Conservation (phyloP, 768 basidiomycete genomes). For the Phanerodontia chrysosporium region DNA sequence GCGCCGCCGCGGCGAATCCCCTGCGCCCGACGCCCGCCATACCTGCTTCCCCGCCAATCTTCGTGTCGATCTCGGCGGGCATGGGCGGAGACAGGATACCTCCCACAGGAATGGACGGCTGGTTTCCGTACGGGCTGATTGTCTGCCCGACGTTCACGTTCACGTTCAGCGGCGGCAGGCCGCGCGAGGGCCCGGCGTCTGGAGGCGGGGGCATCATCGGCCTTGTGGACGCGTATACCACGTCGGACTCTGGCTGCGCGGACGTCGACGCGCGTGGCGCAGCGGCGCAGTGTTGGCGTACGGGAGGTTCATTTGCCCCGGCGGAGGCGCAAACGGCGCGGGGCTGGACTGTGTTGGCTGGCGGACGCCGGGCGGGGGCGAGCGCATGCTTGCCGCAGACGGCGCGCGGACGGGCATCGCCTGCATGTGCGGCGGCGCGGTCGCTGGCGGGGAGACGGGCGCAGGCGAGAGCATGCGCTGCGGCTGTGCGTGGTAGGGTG, state of each 20-base stretch:
- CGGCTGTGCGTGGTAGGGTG: conserved; percentile 4
- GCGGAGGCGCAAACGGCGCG: conserved; percentile 7
- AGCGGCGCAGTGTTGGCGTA: background rate
- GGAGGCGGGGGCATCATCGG: background rate
- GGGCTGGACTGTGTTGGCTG: conserved; percentile 17
- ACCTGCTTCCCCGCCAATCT: conserved; percentile 69
- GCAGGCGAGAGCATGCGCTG: background rate
- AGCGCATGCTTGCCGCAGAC: conserved; percentile 22
- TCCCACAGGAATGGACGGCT: conserved; percentile 2
- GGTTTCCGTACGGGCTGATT: background rate
- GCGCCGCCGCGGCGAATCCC: conserved; percentile 74
- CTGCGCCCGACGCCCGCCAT: conserved; percentile 91
- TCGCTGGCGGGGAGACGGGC: background rate
- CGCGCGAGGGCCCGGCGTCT: conserved; percentile 1
- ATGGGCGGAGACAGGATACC: conserved; percentile 1
- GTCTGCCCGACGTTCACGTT: conserved; percentile 1
- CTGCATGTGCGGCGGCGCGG: background rate
- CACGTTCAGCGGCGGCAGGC: background rate
- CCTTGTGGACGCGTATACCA: conserved; percentile 9
- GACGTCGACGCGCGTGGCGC: conserved; percentile 12
- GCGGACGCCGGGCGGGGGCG: conserved; percentile 12
- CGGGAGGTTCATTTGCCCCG: background rate
- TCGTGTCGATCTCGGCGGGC: conserved; percentile 54
- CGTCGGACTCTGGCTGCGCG: background rate
- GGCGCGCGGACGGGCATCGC: conserved; percentile 14